phyloP scores from a whole-genome alignment of 108 stramenopile species.

The Parmales sp. region DNA sequence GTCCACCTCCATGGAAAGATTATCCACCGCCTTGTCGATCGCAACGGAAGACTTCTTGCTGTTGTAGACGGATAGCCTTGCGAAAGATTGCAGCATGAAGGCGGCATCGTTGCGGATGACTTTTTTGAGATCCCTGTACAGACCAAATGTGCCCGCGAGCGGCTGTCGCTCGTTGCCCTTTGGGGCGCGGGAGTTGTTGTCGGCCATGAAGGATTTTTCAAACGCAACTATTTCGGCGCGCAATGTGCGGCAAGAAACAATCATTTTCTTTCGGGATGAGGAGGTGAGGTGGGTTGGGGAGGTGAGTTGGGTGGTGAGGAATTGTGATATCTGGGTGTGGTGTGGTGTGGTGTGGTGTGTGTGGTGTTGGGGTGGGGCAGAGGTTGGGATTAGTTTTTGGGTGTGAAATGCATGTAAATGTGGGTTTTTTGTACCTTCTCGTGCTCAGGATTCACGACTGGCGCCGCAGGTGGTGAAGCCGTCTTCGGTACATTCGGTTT shows the following conservation, averaged over 20 bases:
- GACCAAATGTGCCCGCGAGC: conserved; percentile 70
- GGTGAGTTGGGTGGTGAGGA: too few relatives aligned
- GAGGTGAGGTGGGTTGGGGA: too few relatives aligned
- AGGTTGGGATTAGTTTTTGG: too few relatives aligned
- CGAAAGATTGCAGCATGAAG: conserved; percentile 64
- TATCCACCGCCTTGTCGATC: too few relatives aligned
- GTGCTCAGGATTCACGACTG: too few relatives aligned
- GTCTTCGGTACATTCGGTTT: too few relatives aligned
- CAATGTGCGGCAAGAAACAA: conserved; percentile 73
- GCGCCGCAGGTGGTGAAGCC: too few relatives aligned
- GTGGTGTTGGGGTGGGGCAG: too few relatives aligned
- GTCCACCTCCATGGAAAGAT: conserved; percentile 32
- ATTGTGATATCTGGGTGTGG: too few relatives aligned
- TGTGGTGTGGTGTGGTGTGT: too few relatives aligned
- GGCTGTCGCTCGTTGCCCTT: conserved; percentile 71
- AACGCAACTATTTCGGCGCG: conserved; percentile 74
- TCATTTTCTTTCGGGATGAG: conserved; percentile 70
- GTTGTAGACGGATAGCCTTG: conserved; percentile 20
- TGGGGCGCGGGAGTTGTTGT: conserved; percentile 57
- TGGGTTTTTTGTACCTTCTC: too few relatives aligned
- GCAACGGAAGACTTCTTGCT: neutral
- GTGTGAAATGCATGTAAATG: too few relatives aligned
- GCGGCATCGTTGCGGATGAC: conserved; percentile 77
- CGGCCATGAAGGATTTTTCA: conserved; percentile 64
- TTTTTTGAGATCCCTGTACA: conserved; percentile 78